Conservation (phyloP, 495 filamentous ascomycete genomes). For the Penicillium riverlandense region DNA sequence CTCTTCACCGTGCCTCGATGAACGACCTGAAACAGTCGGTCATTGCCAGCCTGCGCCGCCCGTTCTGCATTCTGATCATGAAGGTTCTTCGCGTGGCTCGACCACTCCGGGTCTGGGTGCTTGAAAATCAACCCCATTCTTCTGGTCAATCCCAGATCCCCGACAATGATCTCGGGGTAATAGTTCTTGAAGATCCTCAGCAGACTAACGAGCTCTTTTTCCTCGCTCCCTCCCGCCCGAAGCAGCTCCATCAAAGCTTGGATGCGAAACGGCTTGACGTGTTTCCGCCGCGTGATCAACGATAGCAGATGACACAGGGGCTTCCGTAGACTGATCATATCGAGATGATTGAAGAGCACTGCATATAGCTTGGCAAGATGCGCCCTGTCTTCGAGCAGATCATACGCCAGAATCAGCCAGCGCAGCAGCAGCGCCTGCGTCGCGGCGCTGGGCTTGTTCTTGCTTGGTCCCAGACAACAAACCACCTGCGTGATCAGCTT, state of each 20-base stretch:
- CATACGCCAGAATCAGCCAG: conserved; percentile 78
- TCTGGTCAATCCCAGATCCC: conserved; percentile 41
- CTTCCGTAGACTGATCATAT: conserved; percentile 56
- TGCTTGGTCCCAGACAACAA: conserved; percentile 69
- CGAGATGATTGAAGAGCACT: conserved; percentile 75
- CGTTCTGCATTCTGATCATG: conserved; percentile 47
- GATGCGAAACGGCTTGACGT: conserved; percentile 80
- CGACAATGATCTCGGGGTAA: conserved; percentile 82
- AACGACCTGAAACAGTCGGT: conserved; percentile 31
- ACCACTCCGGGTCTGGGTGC: conserved; percentile 76
- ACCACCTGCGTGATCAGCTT: conserved; percentile 60
- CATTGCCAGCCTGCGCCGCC: conserved; percentile 1
- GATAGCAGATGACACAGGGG: conserved; percentile 76
- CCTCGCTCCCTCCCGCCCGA: conserved; percentile 42
- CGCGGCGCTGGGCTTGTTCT: conserved; percentile 64
- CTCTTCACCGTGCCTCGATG: conserved; percentile 37
- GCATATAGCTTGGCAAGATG: conserved; percentile 66
- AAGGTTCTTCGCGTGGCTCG: conserved; percentile 56
- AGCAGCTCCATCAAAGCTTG: conserved; percentile 64
- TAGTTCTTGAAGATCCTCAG: conserved; percentile 81
- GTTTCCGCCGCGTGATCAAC: conserved; percentile 73
- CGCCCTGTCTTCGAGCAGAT: conserved; percentile 57
- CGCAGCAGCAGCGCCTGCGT: conserved; percentile 63
- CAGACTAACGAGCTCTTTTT: conserved; percentile 71
- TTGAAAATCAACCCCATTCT: conserved; percentile 41